Base-by-base conservation (phyloP, 208 protist species). In the Trypanosoma boissoni region DNA sequence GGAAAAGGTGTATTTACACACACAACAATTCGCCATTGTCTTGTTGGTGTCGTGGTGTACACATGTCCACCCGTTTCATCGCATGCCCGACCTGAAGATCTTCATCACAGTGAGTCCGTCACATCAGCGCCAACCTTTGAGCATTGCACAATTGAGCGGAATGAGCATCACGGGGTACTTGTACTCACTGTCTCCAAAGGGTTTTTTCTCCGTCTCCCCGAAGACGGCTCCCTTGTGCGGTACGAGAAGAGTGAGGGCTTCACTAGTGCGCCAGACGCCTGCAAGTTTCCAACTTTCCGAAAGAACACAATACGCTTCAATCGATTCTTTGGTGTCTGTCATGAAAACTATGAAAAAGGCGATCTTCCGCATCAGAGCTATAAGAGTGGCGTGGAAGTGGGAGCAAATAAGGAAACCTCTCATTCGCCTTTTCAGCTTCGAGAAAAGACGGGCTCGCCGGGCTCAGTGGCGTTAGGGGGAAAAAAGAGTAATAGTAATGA, bases 291-390 rank as follows among this genome's bases (percentile, higher is more conserved):
- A 36, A 39, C 72, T 34, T 92, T 95, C 45, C 29, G 46, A 24
- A 52, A 69, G 26, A 95, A 95, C 53, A 55, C 27, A 0, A 95
- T 95, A 49, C 66, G 58, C 1, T 67, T 73, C 10, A 95, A 92
- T 57, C 80, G 83, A 2, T 46, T 89, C 29, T 89, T 74, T 77
- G 88, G 88, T n/a, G 72, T 95, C 14, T 92, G 79, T 70, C 74
- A 84, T 64, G 88, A 95, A 39, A 39, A 39, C 12, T 39, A 16
- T 39, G 34, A 39, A 16, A 12, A 16, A 12, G 12, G 8, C 12
- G 12, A 39, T 39, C 6, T 66, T 18, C 52, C 69, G 20, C 50
- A 67, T 14, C 59, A 65, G 27, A 29, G 24, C 2, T 12, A 18
- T 23, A 51, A 58, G 27, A 54, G 39, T 8, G 39, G 24, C 2